Conservation (phyloP, 1,284 basidiomycete species). For the Trichosporon sp. region DNA sequence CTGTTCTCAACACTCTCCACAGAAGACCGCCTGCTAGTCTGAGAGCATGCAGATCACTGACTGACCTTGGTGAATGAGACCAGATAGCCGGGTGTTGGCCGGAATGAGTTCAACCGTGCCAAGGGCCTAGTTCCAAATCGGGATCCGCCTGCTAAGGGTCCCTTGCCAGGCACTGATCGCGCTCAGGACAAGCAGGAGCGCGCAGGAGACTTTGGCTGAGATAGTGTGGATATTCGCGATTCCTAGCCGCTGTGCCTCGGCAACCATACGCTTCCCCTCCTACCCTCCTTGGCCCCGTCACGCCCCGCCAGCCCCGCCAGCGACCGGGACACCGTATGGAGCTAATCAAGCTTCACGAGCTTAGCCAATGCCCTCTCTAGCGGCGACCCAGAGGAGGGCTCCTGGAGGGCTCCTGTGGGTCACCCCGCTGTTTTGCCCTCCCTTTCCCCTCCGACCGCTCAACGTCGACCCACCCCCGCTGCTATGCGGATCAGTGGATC, state of each 20-base stretch:
- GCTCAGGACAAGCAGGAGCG: neutral
- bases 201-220: neutral
- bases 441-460: neutral
- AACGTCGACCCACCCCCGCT: neutral
- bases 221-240: slow-evolving; percentile 4
- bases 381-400: neutral
- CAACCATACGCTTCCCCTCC: neutral
- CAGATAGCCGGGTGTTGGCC: neutral
- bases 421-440: too few relatives aligned
- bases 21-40: neutral
- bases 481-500: neutral
- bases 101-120: neutral
- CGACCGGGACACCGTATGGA: slow-evolving; percentile 11
- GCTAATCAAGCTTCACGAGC: slow-evolving; percentile 7
- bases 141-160: slow-evolving; percentile 9
- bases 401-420: neutral
- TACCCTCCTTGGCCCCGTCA: neutral
- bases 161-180: neutral
- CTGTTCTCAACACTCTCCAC: neutral
- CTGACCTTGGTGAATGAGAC: neutral
- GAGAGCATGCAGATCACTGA: neutral
- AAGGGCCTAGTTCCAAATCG: slow-evolving; percentile 12
- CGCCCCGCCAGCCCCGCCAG: neutral
- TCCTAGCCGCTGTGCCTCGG: slow-evolving; percentile 3
- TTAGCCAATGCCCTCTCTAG: slow-evolving; percentile 3